Percentiles rank a stretch among this genome's conserved stretches.
Conservation (phyloP, 495 filamentous ascomycete genomes). For the Aspergillus panamensis region DNA sequence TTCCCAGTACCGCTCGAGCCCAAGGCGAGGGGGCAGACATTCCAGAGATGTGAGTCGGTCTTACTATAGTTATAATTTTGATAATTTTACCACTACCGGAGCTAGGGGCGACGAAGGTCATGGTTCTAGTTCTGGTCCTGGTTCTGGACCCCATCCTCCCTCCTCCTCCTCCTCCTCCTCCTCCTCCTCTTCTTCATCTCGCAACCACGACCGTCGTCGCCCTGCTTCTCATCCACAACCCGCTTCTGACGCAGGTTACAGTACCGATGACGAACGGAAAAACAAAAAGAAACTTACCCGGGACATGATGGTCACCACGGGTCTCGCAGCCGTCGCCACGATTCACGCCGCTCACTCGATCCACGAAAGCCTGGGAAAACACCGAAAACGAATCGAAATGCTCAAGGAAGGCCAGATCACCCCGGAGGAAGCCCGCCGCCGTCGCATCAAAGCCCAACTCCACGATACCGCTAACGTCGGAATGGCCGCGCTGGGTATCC, state of each 20-base stretch:
- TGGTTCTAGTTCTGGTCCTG: slow-evolving; percentile 10
- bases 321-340: slow-evolving; percentile 81
- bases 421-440: slow-evolving; percentile 67
- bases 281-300: slow-evolving; percentile 74
- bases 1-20: slow-evolving; percentile 33
- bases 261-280: slow-evolving; percentile 71
- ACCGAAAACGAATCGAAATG: slow-evolving; percentile 63
- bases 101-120: slow-evolving; percentile 18
- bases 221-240: slow-evolving; percentile 28
- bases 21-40: slow-evolving; percentile 41
- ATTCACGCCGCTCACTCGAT: slow-evolving; percentile 83
- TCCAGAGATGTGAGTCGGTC: slow-evolving; percentile 52
- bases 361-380: slow-evolving; percentile 71
- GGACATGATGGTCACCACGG: slow-evolving; percentile 79
- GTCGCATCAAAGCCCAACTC: slow-evolving; percentile 68
- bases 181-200: neutral
- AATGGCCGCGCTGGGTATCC: slow-evolving; percentile 82
- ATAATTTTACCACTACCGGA: slow-evolving; percentile 10
- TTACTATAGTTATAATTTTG: neutral
- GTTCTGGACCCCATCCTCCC: neutral
- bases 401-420: slow-evolving; percentile 72
- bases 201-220: slow-evolving; percentile 17
- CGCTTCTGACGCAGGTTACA: slow-evolving; percentile 64
- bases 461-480: slow-evolving; percentile 76
- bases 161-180: too few relatives aligned